Evolutionary conservation across 345 rosid genomes (phyloP), one percentile per base, ranked within the genome.

Genomic region (Punica granatum): DNA sequence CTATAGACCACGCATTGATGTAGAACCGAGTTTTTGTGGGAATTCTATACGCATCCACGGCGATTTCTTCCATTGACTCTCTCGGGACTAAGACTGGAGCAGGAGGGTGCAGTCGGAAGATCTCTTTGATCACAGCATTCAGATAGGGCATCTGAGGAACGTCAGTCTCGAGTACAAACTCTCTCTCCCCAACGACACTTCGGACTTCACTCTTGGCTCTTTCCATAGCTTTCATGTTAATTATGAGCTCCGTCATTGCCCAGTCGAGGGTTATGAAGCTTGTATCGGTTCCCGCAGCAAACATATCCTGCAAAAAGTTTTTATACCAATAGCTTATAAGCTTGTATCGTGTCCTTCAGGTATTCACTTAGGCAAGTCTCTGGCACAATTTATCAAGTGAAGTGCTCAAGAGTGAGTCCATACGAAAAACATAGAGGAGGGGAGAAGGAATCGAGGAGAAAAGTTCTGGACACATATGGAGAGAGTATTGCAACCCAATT

Each of bases 31-130:
- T 83, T 70, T 77, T 79, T 8, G 76, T 70, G 6, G 81, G 83
- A 69, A 85, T 76, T 19, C 69, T 78, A 64, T 79, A 86, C 48
- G 81, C 86, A 37, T 75, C 72, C 6, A 83, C 76, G 25, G 70
- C 75, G 54, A 79, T 39, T 0, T 80, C 81, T 66, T 77, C 66
- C 82, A 75, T 81, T 60, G 90, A 77, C 71, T 83, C 88, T 34
- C 90, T 79, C n/a, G 88, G 90, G 23, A 86, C 60, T 63, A 81
- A 42, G 60, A 86, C 71, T 1, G 87, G 87, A 73, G 74, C 85
- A 28, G 85, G 81, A 30, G 89, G 87, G 7, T 85, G 85, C 72
- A 85, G 68, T 32, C 87, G 71, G 54, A 77, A 81, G n/a, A 70
- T 78, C 77, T 85, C 90, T 68, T 81, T 85, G 46, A 83, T 76